A percentile compares a stretch with the other conserved stretches of the same genome.
Conservation (phyloP, 176 grass and related monocot genomes). For the Zea luxurians region DNA sequence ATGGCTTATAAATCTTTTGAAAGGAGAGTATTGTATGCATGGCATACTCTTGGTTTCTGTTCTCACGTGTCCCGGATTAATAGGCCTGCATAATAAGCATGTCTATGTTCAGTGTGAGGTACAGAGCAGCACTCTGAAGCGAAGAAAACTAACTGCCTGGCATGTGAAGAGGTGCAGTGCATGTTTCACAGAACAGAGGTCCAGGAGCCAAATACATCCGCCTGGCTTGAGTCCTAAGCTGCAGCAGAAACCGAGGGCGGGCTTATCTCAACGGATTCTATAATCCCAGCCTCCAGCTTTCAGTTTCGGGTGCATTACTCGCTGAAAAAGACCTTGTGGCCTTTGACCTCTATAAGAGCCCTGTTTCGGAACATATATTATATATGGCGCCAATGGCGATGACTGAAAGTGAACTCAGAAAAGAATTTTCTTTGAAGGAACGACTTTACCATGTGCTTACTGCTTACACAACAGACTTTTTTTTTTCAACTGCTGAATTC, state of each 20-base stretch:
- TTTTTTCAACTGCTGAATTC: not conserved
- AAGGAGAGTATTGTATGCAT: not conserved
- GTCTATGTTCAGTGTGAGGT: constrained; percentile 2
- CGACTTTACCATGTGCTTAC: constrained; percentile 6
- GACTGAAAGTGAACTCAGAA: constrained; percentile 22
- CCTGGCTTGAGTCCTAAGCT: constrained; percentile 32
- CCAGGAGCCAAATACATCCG: constrained; percentile 22
- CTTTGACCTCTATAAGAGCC: constrained; percentile 19
- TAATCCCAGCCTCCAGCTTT: not conserved
- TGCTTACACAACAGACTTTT: not conserved
- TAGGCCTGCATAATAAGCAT: not conserved
- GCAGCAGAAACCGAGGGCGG: not conserved
- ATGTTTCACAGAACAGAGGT: constrained; percentile 14
- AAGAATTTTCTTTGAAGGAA: constrained; percentile 1
- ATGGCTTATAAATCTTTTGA: too few relatives aligned
- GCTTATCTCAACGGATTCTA: constrained; percentile 15
- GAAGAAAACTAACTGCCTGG: not conserved
- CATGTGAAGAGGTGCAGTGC: constrained; percentile 19
- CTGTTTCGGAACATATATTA: not conserved
- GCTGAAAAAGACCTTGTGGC: constrained; percentile 9
- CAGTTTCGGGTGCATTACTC: constrained; percentile 33
- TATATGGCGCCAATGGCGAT: not conserved
- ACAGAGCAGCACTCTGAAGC: not conserved
- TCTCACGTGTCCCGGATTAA: not conserved
- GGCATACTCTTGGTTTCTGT: not conserved